Percentiles rank a stretch among this genome's conserved stretches.
phyloP scores from a whole-genome alignment of 2,329 filamentous ascomycete genomes.

The Neofusicoccum umdonicola region DNA sequence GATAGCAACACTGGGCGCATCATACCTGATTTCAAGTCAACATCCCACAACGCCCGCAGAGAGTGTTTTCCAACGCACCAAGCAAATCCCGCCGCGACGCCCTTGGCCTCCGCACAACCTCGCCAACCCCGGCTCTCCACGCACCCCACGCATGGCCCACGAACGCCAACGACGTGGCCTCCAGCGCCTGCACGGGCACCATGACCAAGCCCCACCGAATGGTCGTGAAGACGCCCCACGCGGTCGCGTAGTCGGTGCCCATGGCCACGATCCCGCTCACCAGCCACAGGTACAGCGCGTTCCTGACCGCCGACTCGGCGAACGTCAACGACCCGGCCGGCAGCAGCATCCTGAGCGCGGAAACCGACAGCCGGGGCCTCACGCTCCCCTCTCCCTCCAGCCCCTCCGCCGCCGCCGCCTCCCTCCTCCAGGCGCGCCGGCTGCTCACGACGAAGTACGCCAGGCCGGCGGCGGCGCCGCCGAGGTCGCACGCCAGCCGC shows the following conservation, averaged over 20 bases:
- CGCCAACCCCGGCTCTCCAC: conserved; percentile 36
- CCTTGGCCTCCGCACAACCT: background rate
- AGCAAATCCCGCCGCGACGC: background rate
- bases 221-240: conserved; percentile 72
- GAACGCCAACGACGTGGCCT: conserved; percentile 64
- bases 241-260: conserved; percentile 65
- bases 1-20: conserved; percentile 55
- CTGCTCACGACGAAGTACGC: conserved; percentile 51
- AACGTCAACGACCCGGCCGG: conserved; percentile 61
- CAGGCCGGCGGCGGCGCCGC: conserved; percentile 52
- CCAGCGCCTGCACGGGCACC: conserved; percentile 67
- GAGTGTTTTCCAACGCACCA: background rate
- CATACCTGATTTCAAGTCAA: conserved; percentile 37
- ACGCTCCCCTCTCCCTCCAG: background rate
- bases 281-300: conserved; percentile 69
- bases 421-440: background rate
- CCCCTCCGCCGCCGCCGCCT: no score
- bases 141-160: conserved; percentile 65
- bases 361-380: conserved; percentile 27
- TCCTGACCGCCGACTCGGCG: conserved; percentile 63
- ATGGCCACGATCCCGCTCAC: conserved; percentile 64
- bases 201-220: conserved; percentile 73
- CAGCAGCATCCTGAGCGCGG: conserved; percentile 51
- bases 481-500: conserved; percentile 59
- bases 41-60: no score